Evolutionary conservation across 2,329 filamentous ascomycete genomes (phyloP).

Genomic region (Talaromyces rugulosus): DNA sequence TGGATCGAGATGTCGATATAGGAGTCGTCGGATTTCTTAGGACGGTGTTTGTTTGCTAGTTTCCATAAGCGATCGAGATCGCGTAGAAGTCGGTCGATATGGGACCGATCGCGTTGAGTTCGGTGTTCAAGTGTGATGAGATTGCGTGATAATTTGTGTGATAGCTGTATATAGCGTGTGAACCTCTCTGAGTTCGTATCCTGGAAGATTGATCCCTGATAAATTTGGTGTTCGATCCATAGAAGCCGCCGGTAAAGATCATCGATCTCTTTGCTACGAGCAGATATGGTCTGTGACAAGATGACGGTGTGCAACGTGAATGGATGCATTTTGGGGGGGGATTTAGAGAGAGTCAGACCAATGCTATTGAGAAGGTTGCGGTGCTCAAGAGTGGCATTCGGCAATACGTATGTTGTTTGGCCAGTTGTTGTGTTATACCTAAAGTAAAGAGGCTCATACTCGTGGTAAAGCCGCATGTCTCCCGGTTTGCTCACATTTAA

Average conservation of each 20-base stretch:
- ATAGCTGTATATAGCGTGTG: slow-evolving; percentile 16
- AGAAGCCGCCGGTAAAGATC: slow-evolving; percentile 16
- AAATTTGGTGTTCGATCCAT: slow-evolving; percentile 19
- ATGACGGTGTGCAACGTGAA: slow-evolving; percentile 15
- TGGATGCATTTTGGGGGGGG: slow-evolving; percentile 10
- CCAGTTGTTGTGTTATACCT: slow-evolving; percentile 14
- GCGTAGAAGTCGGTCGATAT: slow-evolving; percentile 15
- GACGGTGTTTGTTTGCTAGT: slow-evolving; percentile 3
- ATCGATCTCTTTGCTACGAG: slow-evolving; percentile 15
- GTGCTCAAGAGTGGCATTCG: slow-evolving; percentile 14
- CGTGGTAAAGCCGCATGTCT: slow-evolving; percentile 14
- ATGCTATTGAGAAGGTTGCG: slow-evolving; percentile 15
- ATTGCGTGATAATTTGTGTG: slow-evolving; percentile 17
- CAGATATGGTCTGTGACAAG: slow-evolving; percentile 14
- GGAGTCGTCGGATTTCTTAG: background rate
- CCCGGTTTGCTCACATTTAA: slow-evolving; percentile 15
- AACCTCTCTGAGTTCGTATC: slow-evolving; percentile 16
- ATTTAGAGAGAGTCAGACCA: slow-evolving; percentile 3
- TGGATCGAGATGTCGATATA: slow-evolving; percentile 6
- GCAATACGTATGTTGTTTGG: slow-evolving; percentile 17
- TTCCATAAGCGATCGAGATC: slow-evolving; percentile 15
- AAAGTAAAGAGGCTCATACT: slow-evolving; percentile 20
- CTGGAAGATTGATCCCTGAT: slow-evolving; percentile 18
- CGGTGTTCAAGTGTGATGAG: slow-evolving; percentile 18
- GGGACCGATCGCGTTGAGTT: slow-evolving; percentile 15